These are phyloP conservation scores for Inonotus hispidus DNA, from an alignment of 1,284 basidiomycete species.

Conservation along the genomic window DNA sequence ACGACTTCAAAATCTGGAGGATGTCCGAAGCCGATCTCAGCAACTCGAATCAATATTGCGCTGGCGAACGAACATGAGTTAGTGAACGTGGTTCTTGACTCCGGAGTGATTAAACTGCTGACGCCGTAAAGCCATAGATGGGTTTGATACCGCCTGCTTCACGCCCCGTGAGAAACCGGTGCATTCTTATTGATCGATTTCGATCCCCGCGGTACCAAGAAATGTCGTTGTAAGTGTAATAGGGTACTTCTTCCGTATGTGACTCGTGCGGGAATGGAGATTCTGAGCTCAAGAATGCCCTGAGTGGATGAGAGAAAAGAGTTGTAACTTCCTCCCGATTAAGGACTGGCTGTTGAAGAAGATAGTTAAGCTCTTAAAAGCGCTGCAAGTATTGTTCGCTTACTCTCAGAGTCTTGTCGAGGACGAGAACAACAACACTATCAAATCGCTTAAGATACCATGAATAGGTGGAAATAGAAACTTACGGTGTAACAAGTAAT, in stretches of 20 bases:
- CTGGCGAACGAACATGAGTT: slow-evolving; percentile 33
- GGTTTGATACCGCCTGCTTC: slow-evolving; percentile 79
- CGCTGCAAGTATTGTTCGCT: slow-evolving; percentile 20
- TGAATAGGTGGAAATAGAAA: slow-evolving; percentile 14
- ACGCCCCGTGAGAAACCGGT: slow-evolving; percentile 76
- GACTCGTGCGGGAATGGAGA: slow-evolving; percentile 54
- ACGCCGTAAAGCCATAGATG: slow-evolving; percentile 81
- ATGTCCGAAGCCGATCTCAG: slow-evolving; percentile 59
- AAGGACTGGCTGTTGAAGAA: slow-evolving; percentile 56
- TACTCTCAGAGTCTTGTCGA: slow-evolving; percentile 64
- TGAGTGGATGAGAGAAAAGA: slow-evolving; percentile 79
- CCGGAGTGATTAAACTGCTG: slow-evolving; percentile 27
- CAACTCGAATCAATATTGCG: slow-evolving; percentile 65
- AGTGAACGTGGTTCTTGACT: not conserved
- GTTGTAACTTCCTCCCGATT: slow-evolving; percentile 72
- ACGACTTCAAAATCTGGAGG: slow-evolving; percentile 58
- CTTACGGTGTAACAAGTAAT: slow-evolving; percentile 77
- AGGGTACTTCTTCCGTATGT: slow-evolving; percentile 21
- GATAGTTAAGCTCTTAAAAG: slow-evolving; percentile 4
- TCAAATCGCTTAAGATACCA: not conserved
- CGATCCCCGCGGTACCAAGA: slow-evolving; percentile 10
- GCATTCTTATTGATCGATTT: slow-evolving; percentile 42
- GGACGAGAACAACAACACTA: slow-evolving; percentile 78
- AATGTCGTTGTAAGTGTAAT: slow-evolving; percentile 15
- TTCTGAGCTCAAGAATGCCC: slow-evolving; percentile 62